Evolutionary conservation across 208 protist species (phyloP).

Genomic region (Polymyxa betae): DNA sequence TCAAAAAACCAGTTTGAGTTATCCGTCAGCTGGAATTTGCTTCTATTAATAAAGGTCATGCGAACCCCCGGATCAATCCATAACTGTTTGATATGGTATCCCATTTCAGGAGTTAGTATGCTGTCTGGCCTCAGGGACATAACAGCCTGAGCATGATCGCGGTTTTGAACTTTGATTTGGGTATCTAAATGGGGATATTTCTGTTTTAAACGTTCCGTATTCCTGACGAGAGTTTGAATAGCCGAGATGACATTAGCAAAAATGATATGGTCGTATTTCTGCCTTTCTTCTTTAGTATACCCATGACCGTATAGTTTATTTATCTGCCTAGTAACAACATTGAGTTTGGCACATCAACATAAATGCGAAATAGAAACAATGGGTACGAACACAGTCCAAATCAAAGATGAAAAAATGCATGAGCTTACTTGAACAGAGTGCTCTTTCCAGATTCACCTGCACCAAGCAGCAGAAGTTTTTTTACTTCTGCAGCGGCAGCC

Average conservation of each 20-base stretch:
- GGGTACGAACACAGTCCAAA: not conserved
- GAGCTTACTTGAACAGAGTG: conserved; percentile 80
- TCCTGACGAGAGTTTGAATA: conserved; percentile 53
- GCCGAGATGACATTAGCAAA: conserved; percentile 56
- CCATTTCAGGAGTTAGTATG: conserved; percentile 28
- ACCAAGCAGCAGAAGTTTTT: conserved; percentile 66
- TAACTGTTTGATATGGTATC: conserved; percentile 40
- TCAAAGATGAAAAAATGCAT: not conserved
- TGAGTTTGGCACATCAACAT: not conserved
- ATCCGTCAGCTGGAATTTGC: conserved; percentile 61
- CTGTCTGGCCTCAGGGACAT: not conserved
- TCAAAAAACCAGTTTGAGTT: conserved; percentile 77
- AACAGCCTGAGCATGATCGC: conserved; percentile 27
- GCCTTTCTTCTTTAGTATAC: conserved; percentile 51
- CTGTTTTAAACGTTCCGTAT: conserved; percentile 45
- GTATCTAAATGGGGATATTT: conserved; percentile 53
- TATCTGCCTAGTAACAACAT: conserved; percentile 55
- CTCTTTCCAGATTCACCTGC: conserved; percentile 78
- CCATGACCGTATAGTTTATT: conserved; percentile 60
- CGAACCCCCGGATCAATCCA: conserved; percentile 57
- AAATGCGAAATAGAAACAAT: no score
- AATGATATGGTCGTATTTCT: conserved; percentile 56
- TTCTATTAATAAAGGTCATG: conserved; percentile 18
- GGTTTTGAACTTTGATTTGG: conserved; percentile 36
- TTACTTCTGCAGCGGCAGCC: not conserved